Base-by-base conservation (phyloP, 352 stramenopile species). In the Globisporangium heterothallicum region DNA sequence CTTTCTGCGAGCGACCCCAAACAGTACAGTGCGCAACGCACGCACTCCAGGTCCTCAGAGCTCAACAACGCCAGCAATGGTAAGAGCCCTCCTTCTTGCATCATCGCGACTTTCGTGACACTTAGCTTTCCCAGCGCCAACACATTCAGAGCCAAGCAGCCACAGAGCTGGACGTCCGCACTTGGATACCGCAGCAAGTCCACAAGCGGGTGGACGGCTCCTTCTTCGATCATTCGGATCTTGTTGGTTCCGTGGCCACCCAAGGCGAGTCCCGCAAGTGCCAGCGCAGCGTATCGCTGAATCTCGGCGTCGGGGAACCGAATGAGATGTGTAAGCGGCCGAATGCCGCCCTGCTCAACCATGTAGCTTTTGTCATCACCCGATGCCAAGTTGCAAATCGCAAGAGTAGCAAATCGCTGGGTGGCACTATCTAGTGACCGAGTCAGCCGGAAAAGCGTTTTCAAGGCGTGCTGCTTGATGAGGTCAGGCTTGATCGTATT, bases 271-370 rank as follows among this genome's bases (percentile, higher is more conserved):
- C 85, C 94, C 14, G 94, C 93, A 7, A 98, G 64, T 14, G 94
- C 82, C 44, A 98, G 72, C 6, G 91, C 84, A 13, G 95, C 94
- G 49, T 97, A 98, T 3, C 93, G 78, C 70, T 99, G 94, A 54
- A 99, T 97, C 64, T 98, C 89, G 9, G 94, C 73, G 54, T 99
- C 94, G 5, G 94, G 95, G 58, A 98, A 98, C 18, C 94, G 75
- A 8, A 95, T 78, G 40, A 99, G 63, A 58, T 98, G 97, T 13
- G 96, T 92, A 9, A 98, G 77, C 14, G 96, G 86, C n/a, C 92
- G 80, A 38, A 98, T 74, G 13, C 78, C 85, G 3, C 92, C 94
- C 59, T 97, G 72, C 52, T 97, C 89, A 6, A 98, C 82, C 51
- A 98, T 88, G 41, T 70, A 72, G 25, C 62, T 78, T 70, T 97